Conservation (phyloP, 2,329 filamentous ascomycete genomes). For the Microsporum ferrugineum region DNA sequence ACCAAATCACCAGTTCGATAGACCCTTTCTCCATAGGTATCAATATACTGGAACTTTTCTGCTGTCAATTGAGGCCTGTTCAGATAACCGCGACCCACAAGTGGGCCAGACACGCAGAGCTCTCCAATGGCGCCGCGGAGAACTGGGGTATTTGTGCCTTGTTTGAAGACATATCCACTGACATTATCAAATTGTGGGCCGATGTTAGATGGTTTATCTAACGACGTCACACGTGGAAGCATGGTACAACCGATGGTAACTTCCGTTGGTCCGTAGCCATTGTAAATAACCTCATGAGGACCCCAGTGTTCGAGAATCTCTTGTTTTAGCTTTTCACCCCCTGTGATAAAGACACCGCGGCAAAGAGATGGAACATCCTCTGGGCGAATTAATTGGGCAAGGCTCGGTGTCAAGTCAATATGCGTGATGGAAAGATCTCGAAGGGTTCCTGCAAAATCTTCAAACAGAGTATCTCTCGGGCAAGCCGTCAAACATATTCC, state of each 20-base stretch:
- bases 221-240: slow-evolving; percentile 65
- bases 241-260: slow-evolving; percentile 88
- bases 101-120: slow-evolving; percentile 72
- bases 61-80: slow-evolving; percentile 65
- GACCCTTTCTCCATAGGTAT: slow-evolving; percentile 47
- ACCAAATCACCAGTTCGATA: slow-evolving; percentile 89
- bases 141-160: slow-evolving; percentile 58
- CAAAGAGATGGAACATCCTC: slow-evolving; percentile 70
- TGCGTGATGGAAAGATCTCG: slow-evolving; percentile 66
- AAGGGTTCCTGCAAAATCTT: slow-evolving; percentile 66
- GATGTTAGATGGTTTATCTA: slow-evolving; percentile 78
- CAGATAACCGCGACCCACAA: slow-evolving; percentile 83
- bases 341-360: slow-evolving; percentile 81
- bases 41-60: slow-evolving; percentile 61
- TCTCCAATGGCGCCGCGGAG: slow-evolving; percentile 71
- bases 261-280: slow-evolving; percentile 85
- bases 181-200: slow-evolving; percentile 80
- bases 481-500: slow-evolving; percentile 75
- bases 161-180: slow-evolving; percentile 64
- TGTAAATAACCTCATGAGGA: slow-evolving; percentile 68
- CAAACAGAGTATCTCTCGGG: slow-evolving; percentile 71
- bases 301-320: slow-evolving; percentile 86
- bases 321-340: slow-evolving; percentile 76
- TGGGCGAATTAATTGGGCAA: slow-evolving; percentile 67
- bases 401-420: slow-evolving; percentile 79